Evolutionary conservation across 2,329 filamentous ascomycete species (phyloP), one percentile per base, ranked within the genome.

Genomic region (Blastomyces silverae): DNA sequence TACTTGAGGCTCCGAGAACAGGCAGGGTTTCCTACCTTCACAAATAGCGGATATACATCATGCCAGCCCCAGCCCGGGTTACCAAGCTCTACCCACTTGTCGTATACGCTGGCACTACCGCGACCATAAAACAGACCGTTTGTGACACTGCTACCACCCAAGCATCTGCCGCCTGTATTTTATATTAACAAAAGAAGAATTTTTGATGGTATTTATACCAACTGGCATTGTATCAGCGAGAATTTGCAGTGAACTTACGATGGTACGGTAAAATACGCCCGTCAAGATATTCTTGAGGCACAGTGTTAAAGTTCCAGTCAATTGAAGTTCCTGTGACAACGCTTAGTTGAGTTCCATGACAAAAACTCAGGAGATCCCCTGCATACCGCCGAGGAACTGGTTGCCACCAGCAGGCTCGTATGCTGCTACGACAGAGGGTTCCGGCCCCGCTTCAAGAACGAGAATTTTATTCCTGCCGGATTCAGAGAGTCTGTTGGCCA

Each of bases 301-400:
- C 22, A 3, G 72, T 75, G 2, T 67, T 52, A 44, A 74, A 69
- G 1, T 66, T 70, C 72, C 72, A 76, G 56, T 75, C 73, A 31
- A 75, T 68, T 3, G 69, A 63, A 15, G 69, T 72, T n/a, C 64
- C 67, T 68, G n/a, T n/a, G 39, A 57, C 39, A 52, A 28, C 20
- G 22, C 5, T 52, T 61, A 60, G 57, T 15, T 48, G 42, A 39
- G 17, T 37, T 63, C 37, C 46, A 48, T 42, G 2, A 20, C 37
- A 39, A 46, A 44, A 42, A 17, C 25, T 4, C 48, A 37, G 20
- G 25, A 15, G 20, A 52, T 20, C 15, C 20, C 13, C 37, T 15
- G 64, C 55, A 64, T 63, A 22, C 72, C 69, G 64, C 70, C 69
- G 58, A 73, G 64, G 46, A 73, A 70, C 55, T 73, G 71, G 34